Conservation (phyloP, 2,329 filamentous ascomycete genomes). For the Diaporthe eres region DNA sequence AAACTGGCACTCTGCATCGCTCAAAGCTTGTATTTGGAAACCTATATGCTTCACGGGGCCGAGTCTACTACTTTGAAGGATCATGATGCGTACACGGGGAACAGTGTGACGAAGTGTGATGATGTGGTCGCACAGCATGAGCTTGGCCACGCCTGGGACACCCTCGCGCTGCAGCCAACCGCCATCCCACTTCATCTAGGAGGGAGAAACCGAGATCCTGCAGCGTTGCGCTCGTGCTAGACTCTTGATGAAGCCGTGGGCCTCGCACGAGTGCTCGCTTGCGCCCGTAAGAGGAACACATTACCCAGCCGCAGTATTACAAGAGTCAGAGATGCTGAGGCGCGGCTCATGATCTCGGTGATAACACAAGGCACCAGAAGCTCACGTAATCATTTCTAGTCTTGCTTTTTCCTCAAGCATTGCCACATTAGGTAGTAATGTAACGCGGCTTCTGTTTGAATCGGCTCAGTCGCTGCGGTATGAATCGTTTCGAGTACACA, state of each 20-base stretch:
- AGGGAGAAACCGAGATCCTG: constrained; percentile 42
- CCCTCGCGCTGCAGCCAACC: constrained; percentile 37
- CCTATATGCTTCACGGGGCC: background rate
- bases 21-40: background rate
- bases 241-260: background rate
- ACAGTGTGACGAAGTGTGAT: constrained; percentile 4
- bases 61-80: background rate
- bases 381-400: background rate
- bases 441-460: background rate
- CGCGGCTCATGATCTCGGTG: background rate
- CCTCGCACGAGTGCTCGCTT: constrained; percentile 17
- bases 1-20: background rate
- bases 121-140: constrained; percentile 40
- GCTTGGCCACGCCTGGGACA: constrained; percentile 21
- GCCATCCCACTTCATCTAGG: constrained; percentile 39
- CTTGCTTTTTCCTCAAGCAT: background rate
- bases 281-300: constrained; percentile 36
- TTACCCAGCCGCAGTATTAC: constrained; percentile 21
- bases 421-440: background rate
- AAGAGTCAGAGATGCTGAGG: background rate
- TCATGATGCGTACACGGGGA: background rate
- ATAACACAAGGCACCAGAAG: background rate
- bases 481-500: constrained; percentile 6
- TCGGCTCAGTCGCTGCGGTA: background rate
- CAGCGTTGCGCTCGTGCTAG: constrained; percentile 41